Evolutionary conservation across 2,329 filamentous ascomycete genomes (phyloP), one percentile per base, ranked within the genome.

Genomic region (Ophiostoma triangulosporum): DNA sequence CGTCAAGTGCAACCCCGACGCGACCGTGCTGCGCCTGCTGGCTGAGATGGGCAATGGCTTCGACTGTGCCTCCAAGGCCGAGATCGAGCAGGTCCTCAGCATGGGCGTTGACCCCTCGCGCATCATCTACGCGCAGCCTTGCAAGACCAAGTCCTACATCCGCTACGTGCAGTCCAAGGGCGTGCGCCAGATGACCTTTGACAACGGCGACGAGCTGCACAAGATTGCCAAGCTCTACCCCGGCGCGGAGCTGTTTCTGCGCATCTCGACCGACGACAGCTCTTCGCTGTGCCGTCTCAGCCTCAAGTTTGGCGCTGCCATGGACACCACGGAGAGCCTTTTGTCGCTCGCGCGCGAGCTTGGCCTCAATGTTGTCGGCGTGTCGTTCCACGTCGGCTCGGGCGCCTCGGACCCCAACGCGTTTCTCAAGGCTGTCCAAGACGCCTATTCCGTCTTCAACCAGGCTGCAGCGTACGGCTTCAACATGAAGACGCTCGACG

Each of bases 151-250:
- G 73, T 96, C 91, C 48, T 97, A 96, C 69, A 78, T 98, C 58
- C 88, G 90, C 65, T 95, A 90, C 65, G 93, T 94, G 59, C 82
- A 86, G 64, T 78, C 81, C 65, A 76, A 83, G 60, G 86, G 85
- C 61, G 93, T 98, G 66, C 91, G 86, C 73, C 88, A 95, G 76
- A 97, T 98, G 91, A 98, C 93, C 2, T 97, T 98, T 66, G 93
- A 98, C 78, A 98, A 98, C 63, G 81, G 86, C 66, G 93, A 98
- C 68, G 93, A 98, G 76, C 80, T 98, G 51, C 88, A 91, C 80
- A 98, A 98, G 78, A 91, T 95, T 69, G 93, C 94, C 70, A 86
- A 88, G 69, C 80, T 93, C 62, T 96, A 80, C 65, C 91, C 93
- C 2, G 81, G 81, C 48, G 93, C 93, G 27, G 88, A 96, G 73